Base-by-base conservation (phyloP, 2,329 filamentous ascomycete species). In the Myotisia sp. region DNA sequence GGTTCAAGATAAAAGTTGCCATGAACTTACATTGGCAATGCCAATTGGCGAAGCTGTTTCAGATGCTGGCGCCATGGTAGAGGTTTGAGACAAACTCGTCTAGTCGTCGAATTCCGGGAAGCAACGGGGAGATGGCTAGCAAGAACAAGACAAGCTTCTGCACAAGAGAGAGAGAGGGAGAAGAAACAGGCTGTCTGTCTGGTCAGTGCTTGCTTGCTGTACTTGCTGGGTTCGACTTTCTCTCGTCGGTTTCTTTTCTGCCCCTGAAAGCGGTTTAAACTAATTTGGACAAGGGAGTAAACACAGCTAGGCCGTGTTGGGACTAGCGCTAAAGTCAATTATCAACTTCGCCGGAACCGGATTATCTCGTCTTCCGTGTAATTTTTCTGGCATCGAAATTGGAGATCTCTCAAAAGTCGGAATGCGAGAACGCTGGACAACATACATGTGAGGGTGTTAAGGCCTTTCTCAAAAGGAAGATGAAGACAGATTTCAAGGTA, bases 401-500 rank as follows among this genome's bases (percentile, higher is more conserved):
- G n/a, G n/a, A n/a, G n/a, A n/a, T n/a, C n/a, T n/a, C n/a, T 19
- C 12, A 32, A 26, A 24, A 3, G 24, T 12, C 29, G 18, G 22
- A 27, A 34, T 40, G 34, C 31, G 38, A 34, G 22, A 17, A 37
- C 26, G 22, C 5, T 26, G n/a, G 29, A 2, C 6, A 13, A 21
- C 18, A 26, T 14, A 21, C 4, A 14, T n/a, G 8, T 21, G 33
- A 35, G 23, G 19, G 29, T 29, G n/a, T 37, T 19, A 29, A 21
- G n/a, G n/a, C n/a, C n/a, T n/a, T n/a, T n/a, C n/a, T n/a, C n/a
- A n/a, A 26, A 34, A 37, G 43, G 42, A 68, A 43, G 41, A 98
- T 98, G 90, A 98, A 95, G 80, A 95, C 86, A 47, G 87, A 95
- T 63, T 98, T 95, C 61, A 92, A 90, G 76, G 87, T 92, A 59